Evolutionary conservation across 2,329 filamentous ascomycete species (phyloP).

Genomic region (Cladosporium velox): DNA sequence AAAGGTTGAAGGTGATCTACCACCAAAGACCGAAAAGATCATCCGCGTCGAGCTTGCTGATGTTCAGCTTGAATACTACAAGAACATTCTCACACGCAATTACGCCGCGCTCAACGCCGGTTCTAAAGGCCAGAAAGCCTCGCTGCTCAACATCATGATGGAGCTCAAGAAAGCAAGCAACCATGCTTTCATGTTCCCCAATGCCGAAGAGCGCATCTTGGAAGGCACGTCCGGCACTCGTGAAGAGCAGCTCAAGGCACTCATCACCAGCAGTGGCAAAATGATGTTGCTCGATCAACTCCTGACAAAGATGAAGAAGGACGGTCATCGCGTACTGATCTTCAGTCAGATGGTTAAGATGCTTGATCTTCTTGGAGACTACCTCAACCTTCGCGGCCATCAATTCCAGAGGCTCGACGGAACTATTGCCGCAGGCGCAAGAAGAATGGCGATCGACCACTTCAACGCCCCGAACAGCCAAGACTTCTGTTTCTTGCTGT

Average conservation of each 20-base stretch:
- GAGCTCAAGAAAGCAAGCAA: slow-evolving; percentile 99
- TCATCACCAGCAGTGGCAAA: slow-evolving; percentile 97
- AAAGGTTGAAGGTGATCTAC: slow-evolving; percentile 93
- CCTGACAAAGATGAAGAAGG: slow-evolving; percentile 88
- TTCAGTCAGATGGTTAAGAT: slow-evolving; percentile 99
- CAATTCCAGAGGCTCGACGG: slow-evolving; percentile 93
- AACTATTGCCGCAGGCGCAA: slow-evolving; percentile 83
- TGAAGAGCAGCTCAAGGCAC: slow-evolving; percentile 86
- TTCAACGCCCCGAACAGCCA: slow-evolving; percentile 96
- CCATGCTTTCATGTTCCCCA: slow-evolving; percentile 96
- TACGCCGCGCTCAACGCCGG: slow-evolving; percentile 93
- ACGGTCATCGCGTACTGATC: slow-evolving; percentile 93
- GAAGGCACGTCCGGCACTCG: slow-evolving; percentile 68
- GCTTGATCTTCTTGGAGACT: slow-evolving; percentile 93
- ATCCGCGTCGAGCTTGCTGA: slow-evolving; percentile 96
- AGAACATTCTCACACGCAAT: slow-evolving; percentile 96
- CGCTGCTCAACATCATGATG: slow-evolving; percentile 98
- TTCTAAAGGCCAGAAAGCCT: slow-evolving; percentile 87
- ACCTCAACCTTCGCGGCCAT: slow-evolving; percentile 89
- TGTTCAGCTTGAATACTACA: slow-evolving; percentile 96
- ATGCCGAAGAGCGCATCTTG: slow-evolving; percentile 86
- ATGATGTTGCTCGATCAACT: slow-evolving; percentile 98
- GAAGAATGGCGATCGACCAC: slow-evolving; percentile 93
- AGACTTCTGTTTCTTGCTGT: slow-evolving; percentile 95
- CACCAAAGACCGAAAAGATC: slow-evolving; percentile 97